Percentiles rank a stretch among this genome's conserved stretches.
These are phyloP conservation scores for Kentomonas sorsogonicus DNA, from an alignment of 208 protist species.

Conservation along the genomic window DNA sequence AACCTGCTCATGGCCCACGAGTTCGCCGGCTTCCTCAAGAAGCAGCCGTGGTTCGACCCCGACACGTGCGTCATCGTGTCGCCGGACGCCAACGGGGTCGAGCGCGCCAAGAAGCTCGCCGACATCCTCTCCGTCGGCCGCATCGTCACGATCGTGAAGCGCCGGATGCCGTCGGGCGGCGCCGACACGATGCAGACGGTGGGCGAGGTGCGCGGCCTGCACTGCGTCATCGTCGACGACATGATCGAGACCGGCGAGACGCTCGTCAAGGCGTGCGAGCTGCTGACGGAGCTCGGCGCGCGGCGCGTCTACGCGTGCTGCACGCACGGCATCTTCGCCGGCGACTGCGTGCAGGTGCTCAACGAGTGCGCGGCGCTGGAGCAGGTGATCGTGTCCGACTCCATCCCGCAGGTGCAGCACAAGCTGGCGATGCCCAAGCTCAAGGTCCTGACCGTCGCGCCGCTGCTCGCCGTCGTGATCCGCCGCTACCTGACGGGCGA, in stretches of 20 bases:
- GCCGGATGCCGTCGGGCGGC: slow-evolving; percentile 72
- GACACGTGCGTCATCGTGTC: slow-evolving; percentile 90
- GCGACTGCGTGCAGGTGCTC: slow-evolving; percentile 80
- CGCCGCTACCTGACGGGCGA: slow-evolving; percentile 62
- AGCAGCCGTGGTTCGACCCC: slow-evolving; percentile 69
- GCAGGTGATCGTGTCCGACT: slow-evolving; percentile 91
- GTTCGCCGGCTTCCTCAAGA: slow-evolving; percentile 67
- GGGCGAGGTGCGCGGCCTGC: slow-evolving; percentile 90
- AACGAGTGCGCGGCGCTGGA: slow-evolving; percentile 80
- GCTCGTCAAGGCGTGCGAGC: slow-evolving; percentile 88
- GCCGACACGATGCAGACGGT: slow-evolving; percentile 90
- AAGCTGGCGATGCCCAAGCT: slow-evolving; percentile 70
- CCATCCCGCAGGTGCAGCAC: slow-evolving; percentile 89
- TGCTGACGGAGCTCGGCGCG: slow-evolving; percentile 91
- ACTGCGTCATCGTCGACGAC: slow-evolving; percentile 94
- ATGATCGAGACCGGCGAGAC: slow-evolving; percentile 96
- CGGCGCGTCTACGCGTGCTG: slow-evolving; percentile 87
- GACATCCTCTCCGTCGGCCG: slow-evolving; percentile 80
- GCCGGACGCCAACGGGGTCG: slow-evolving; percentile 93
- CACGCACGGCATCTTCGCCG: slow-evolving; percentile 93
- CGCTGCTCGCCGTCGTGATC: slow-evolving; percentile 78
- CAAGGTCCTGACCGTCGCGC: slow-evolving; percentile 85
- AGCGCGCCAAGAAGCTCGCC: slow-evolving; percentile 86
- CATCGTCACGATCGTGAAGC: slow-evolving; percentile 95
- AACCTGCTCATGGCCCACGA: slow-evolving; percentile 87